Evolutionary conservation across 495 filamentous ascomycete species (phyloP).

Genomic region (Penicillium alfredii): DNA sequence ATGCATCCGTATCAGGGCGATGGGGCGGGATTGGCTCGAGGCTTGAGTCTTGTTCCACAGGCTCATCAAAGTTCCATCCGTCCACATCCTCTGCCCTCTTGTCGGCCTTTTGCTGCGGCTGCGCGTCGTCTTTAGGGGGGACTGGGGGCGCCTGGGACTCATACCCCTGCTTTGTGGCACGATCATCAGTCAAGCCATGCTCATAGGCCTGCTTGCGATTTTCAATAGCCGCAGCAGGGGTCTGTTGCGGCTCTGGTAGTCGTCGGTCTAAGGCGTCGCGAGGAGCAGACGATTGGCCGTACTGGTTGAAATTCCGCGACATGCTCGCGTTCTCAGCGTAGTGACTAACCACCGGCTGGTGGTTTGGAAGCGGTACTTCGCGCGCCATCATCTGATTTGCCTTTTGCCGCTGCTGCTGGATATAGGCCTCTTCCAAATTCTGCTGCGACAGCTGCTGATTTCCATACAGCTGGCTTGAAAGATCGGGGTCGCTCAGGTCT

Average conservation of each 20-base stretch:
- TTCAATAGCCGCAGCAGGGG: slow-evolving; percentile 33
- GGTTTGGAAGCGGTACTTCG: slow-evolving; percentile 41
- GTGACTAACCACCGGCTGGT: slow-evolving; percentile 39
- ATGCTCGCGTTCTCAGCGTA: slow-evolving; percentile 39
- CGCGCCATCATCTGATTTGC: slow-evolving; percentile 43
- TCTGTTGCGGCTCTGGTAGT: slow-evolving; percentile 33
- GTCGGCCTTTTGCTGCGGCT: slow-evolving; percentile 25
- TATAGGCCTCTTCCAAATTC: slow-evolving; percentile 47
- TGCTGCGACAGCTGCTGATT: slow-evolving; percentile 44
- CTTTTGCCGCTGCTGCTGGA: slow-evolving; percentile 41
- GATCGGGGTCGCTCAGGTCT: slow-evolving; percentile 41
- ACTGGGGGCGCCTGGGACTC: slow-evolving; percentile 51
- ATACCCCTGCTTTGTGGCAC: slow-evolving; percentile 49
- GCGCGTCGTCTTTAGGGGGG: slow-evolving; percentile 29
- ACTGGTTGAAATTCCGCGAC: slow-evolving; percentile 31
- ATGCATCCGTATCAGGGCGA: slow-evolving; percentile 75
- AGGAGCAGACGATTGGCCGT: slow-evolving; percentile 15
- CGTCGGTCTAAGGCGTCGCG: slow-evolving; percentile 34
- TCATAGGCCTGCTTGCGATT: slow-evolving; percentile 33
- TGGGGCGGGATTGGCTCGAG: slow-evolving; percentile 49
- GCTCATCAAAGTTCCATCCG: slow-evolving; percentile 90
- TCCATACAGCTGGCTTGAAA: slow-evolving; percentile 40
- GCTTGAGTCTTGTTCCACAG: slow-evolving; percentile 32
- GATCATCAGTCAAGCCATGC: slow-evolving; percentile 47
- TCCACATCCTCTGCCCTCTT: slow-evolving; percentile 55